Percentiles rank a stretch among this genome's conserved stretches.
Evolutionary conservation across 2,329 filamentous ascomycete genomes (phyloP).

Genomic region (Penicillium occitanis): DNA sequence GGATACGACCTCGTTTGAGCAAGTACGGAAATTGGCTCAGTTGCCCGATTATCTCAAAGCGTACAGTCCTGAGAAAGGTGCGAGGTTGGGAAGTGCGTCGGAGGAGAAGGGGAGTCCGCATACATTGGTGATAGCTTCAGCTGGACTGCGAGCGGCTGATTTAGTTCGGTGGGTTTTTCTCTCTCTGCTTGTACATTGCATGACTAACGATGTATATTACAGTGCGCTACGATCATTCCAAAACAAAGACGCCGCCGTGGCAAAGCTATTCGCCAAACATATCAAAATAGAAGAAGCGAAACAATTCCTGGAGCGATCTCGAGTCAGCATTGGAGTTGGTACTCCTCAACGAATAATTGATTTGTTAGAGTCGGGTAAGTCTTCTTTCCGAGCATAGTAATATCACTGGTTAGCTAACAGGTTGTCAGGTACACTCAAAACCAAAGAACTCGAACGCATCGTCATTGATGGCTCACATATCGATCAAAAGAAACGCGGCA

Average conservation of each 20-base stretch:
- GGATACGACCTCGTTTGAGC: constrained; percentile 74
- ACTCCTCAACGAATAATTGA: constrained; percentile 82
- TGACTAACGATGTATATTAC: background rate
- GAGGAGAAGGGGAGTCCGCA: constrained; percentile 73
- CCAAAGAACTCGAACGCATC: constrained; percentile 71
- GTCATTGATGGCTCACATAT: constrained; percentile 90
- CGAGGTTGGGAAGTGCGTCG: constrained; percentile 63
- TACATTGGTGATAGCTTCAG: constrained; percentile 82
- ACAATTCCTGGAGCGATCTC: constrained; percentile 66
- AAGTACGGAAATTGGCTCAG: constrained; percentile 65
- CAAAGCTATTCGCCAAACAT: constrained; percentile 96
- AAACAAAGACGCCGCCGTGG: constrained; percentile 72
- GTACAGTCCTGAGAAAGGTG: constrained; percentile 54
- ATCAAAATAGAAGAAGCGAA: constrained; percentile 91
- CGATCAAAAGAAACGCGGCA: constrained; percentile 88
- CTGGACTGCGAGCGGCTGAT: constrained; percentile 83
- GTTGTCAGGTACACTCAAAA: constrained; percentile 62
- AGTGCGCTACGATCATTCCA: constrained; percentile 76
- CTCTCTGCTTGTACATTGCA: constrained; percentile 9
- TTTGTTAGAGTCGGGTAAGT: constrained; percentile 72
- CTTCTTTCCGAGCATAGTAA: background rate
- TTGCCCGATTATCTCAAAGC: constrained; percentile 76
- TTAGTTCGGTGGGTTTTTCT: constrained; percentile 62
- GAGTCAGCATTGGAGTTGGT: constrained; percentile 82
- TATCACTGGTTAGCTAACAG: background rate